Conservation (phyloP, 768 basidiomycete species). For the Collybia nuda region DNA sequence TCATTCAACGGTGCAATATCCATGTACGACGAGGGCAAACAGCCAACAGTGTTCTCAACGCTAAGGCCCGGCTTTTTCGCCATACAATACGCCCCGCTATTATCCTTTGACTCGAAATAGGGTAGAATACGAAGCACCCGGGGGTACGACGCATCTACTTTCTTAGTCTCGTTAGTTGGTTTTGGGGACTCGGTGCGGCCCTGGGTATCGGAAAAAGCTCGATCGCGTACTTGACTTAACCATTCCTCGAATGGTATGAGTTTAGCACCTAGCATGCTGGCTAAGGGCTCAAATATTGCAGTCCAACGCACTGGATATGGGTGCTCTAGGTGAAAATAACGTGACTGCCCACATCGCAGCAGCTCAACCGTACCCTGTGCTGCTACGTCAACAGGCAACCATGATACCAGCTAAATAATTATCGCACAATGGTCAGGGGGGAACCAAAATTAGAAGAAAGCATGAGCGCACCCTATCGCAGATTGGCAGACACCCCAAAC, state of each 20-base stretch:
- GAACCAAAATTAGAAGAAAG: no score
- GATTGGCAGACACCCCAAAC: not conserved
- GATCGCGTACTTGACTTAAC: not conserved
- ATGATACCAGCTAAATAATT: constrained; percentile 11
- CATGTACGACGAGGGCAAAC: not conserved
- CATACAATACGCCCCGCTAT: not conserved
- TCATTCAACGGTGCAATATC: constrained; percentile 1
- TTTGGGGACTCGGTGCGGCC: not conserved
- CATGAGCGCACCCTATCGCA: no score
- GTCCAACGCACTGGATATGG: constrained; percentile 12
- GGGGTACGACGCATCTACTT: not conserved
- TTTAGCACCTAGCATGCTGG: not conserved
- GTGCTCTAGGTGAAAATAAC: constrained; percentile 15
- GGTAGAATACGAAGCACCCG: constrained; percentile 4
- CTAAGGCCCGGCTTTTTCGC: constrained; percentile 5
- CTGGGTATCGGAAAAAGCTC: not conserved
- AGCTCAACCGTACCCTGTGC: constrained; percentile 17
- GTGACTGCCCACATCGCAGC: constrained; percentile 1
- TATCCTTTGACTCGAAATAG: not conserved
- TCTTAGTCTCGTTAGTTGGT: not conserved
- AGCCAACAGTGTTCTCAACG: not conserved
- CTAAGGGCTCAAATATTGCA: not conserved
- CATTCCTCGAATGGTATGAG: not conserved
- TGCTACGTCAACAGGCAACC: constrained; percentile 21
- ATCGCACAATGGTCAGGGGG: not conserved